Evolutionary conservation across 208 protist genomes (phyloP), one percentile per base, ranked within the genome.

Genomic region (Trypanosomatidae sp.): DNA sequence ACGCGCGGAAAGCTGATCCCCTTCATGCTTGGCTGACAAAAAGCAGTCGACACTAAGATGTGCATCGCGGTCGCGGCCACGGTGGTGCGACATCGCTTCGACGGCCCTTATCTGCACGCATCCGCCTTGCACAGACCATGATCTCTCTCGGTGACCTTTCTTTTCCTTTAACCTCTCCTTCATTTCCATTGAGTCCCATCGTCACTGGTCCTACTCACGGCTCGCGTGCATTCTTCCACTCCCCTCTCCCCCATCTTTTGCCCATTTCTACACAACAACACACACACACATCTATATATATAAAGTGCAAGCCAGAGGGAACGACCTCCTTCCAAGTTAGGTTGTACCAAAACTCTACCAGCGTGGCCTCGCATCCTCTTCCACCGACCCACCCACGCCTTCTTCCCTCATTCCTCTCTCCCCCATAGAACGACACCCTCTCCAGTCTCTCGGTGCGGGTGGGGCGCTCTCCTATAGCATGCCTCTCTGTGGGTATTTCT

Each of bases 391-490:
- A 39, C 36, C 36, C 36, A 39, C 36, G 36, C 36, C 36, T 39
- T 39, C 36, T 6, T 39, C 36, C 36, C 36, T 39, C 36, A 39
- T 39, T 39, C 36, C 36, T 39, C 36, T 39, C 36, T 39, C 36
- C 36, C 36, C 36, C 36, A 6, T 39, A 39, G 36, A 39, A 39
- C 36, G 36, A 39, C 36, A 39, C 36, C 36, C 36, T 39, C 36
- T 39, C 36, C 36, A 6, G 36, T 39, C 36, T 39, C 36, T 39
- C 36, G 36, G 36, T 39, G 36, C 36, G 36, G 36, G 36, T 39
- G 36, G 36, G 36, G 36, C 36, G 30, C n/a, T 73, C 39, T 74
- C 22, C 66, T 81, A 82, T 55, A 50, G 30, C 64, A 15, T 25
- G 50, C 22, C 22, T 28, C 0, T 55, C 50, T 10, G 22, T 9